phyloP scores from a whole-genome alignment of 805 yeast species.

The Metschnikowia henanensis region DNA sequence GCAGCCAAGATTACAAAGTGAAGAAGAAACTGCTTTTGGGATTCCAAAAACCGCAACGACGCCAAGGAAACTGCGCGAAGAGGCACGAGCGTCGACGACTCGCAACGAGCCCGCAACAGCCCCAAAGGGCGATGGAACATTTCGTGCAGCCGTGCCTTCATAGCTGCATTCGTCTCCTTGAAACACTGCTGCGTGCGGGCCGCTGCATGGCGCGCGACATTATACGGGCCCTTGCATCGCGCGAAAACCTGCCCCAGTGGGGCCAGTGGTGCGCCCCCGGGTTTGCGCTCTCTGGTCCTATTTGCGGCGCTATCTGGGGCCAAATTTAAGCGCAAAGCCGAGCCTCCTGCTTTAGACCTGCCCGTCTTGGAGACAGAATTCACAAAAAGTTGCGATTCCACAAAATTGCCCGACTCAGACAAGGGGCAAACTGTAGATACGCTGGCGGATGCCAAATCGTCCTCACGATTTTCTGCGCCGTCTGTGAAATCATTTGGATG shows the following conservation, averaged over 20 bases:
- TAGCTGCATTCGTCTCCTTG: not conserved
- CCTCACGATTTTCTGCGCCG: not conserved
- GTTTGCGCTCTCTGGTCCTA: not conserved
- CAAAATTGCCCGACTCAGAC: not conserved
- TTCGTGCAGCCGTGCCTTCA: conserved; percentile 2
- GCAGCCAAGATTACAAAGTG: conserved; percentile 6
- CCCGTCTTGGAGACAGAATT: not conserved
- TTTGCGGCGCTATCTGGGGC: conserved; percentile 1
- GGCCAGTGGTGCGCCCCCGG: not conserved
- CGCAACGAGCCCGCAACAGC: not conserved
- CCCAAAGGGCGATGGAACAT: conserved; percentile 2
- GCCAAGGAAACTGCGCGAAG: not conserved
- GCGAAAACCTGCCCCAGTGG: not conserved
- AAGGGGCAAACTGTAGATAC: conserved; percentile 6
- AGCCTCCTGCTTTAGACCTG: not conserved
- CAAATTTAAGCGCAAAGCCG: not conserved
- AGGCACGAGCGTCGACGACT: not conserved
- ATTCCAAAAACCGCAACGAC: conserved; percentile 4
- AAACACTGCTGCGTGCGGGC: not conserved
- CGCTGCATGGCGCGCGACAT: conserved; percentile 1
- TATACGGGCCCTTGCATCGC: not conserved
- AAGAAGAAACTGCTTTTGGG: conserved; percentile 7
- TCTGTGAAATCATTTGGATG: not conserved
- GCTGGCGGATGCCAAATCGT: conserved; percentile 7
- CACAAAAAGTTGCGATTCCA: not conserved